Percentiles rank a stretch among this genome's conserved stretches.
phyloP scores from a whole-genome alignment of 371 early-diverging fungal genomes.

The Coemansia sp. region DNA sequence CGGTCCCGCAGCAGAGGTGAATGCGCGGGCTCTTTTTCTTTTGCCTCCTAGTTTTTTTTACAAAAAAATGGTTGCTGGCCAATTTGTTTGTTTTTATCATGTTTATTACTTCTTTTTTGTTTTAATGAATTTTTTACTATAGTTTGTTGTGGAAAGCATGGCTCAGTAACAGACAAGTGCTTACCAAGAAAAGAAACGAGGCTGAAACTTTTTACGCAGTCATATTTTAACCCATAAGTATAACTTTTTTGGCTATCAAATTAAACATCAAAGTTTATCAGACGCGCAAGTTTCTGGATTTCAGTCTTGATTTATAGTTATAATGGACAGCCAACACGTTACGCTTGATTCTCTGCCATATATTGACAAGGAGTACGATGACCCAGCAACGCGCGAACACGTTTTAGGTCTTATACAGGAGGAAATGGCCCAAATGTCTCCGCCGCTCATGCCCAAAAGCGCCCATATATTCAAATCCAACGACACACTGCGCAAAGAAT shows the following conservation, averaged over 20 bases:
- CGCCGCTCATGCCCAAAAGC: conserved; percentile 30
- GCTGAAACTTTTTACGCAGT: no score
- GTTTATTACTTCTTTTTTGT: conserved; percentile 5
- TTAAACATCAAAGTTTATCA: no score
- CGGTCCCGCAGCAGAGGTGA: conserved; percentile 35
- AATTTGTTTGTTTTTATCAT: background rate
- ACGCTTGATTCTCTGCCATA: conserved; percentile 48
- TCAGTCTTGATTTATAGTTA: background rate
- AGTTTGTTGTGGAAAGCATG: no score
- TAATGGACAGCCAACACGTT: conserved; percentile 9
- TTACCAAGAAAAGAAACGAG: no score
- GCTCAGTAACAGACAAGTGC: no score
- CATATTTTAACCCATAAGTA: no score
- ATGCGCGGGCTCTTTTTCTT: conserved; percentile 4
- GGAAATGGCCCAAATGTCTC: conserved; percentile 66
- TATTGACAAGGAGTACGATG: conserved; percentile 52
- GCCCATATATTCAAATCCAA: conserved; percentile 42
- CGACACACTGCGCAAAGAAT: conserved; percentile 59
- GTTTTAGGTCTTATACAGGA: conserved; percentile 68
- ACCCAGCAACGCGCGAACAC: conserved; percentile 41
- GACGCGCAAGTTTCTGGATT: no score
- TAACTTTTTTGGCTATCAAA: no score
- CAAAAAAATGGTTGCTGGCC: background rate
- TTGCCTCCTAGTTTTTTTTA: background rate
- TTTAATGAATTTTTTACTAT: background rate